Percentiles rank a stretch among this genome's conserved stretches.
Conservation (phyloP, 202 grass and related monocot species). For the Setaria viridis region DNA sequence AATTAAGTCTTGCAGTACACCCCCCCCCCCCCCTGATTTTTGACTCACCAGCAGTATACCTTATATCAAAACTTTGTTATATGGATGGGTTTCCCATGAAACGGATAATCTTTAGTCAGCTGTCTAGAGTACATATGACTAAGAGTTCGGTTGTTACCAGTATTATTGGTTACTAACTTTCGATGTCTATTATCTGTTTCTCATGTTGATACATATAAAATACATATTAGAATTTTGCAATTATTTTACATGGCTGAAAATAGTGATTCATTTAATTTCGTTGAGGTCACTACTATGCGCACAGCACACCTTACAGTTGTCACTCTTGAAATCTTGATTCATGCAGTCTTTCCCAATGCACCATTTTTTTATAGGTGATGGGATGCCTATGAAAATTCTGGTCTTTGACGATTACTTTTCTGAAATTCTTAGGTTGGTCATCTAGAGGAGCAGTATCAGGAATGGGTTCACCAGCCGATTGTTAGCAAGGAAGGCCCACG, state of each 20-base stretch:
- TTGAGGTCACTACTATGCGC: not conserved
- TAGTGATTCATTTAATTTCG: not conserved
- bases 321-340: constrained; percentile 29
- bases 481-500: constrained; percentile 93
- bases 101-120: not conserved
- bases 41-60: not conserved
- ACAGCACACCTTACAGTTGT: not conserved
- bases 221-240: not conserved
- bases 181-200: not conserved
- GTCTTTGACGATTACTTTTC: constrained; percentile 24
- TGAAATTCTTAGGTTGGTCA: constrained; percentile 75
- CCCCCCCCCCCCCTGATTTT: not conserved
- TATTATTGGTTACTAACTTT: not conserved
- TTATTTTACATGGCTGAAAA: not conserved
- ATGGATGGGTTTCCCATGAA: no score
- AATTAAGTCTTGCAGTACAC: not conserved
- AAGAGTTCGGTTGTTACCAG: not conserved
- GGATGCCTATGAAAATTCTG: constrained; percentile 16
- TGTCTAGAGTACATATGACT: not conserved
- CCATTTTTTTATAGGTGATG: not conserved
- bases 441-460: constrained; percentile 82
- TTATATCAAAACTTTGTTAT: not conserved
- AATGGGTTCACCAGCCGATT: constrained; percentile 97
- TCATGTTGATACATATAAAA: not conserved
- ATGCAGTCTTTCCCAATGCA: not conserved